Percentiles rank a stretch among this genome's conserved stretches.
Conservation (phyloP, 345 rosid genomes). For the Bretschneidera sinensis region DNA sequence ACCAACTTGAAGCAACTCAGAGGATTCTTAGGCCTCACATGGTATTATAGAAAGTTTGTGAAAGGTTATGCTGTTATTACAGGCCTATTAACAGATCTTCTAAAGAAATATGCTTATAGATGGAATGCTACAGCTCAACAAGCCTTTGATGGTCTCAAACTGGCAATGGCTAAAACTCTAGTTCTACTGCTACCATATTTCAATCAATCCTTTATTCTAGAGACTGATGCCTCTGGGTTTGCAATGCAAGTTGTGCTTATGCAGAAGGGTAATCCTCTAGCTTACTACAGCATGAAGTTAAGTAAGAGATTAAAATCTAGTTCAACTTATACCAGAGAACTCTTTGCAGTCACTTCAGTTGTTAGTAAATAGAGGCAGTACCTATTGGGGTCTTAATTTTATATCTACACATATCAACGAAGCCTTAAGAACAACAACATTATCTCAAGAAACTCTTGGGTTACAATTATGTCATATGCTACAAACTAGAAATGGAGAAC, state of each 20-base stretch:
- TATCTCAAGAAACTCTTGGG: no score
- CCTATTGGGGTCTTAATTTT: no score
- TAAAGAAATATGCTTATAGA: background rate
- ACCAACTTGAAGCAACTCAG: background rate
- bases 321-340: no score
- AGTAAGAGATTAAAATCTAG: no score
- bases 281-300: no score
- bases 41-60: background rate
- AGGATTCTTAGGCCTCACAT: slow-evolving; percentile 1
- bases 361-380: no score
- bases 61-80: background rate
- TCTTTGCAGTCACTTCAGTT: no score
- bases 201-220: background rate
- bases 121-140: background rate
- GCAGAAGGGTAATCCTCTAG: background rate
- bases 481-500: no score
- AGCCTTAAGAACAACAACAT: no score
- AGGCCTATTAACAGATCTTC: background rate
- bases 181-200: background rate
- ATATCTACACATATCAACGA: no score
- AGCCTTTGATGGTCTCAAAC: background rate
- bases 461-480: no score
- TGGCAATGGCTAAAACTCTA: background rate
- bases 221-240: background rate
- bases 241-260: background rate